Conservation (phyloP, 495 filamentous ascomycete species). For the Pseudomonodictys pantanalensis region DNA sequence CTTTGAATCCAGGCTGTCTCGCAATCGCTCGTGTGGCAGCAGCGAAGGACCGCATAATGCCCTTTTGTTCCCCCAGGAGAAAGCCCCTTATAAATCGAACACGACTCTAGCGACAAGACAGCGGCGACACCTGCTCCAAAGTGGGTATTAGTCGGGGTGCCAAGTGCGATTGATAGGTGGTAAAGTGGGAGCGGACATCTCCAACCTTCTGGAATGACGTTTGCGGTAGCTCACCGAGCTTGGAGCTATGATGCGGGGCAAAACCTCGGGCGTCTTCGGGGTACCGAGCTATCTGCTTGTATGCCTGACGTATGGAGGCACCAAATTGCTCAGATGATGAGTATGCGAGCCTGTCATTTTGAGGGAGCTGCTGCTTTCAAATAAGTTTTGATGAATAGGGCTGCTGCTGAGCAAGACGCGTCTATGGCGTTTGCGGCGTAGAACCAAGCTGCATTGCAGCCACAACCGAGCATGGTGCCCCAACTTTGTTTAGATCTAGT, state of each 20-base stretch:
- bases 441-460: too few relatives aligned
- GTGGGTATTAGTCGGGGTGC: neutral
- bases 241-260: neutral
- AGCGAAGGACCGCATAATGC: conserved; percentile 25
- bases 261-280: neutral
- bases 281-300: neutral
- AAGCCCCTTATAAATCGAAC: neutral
- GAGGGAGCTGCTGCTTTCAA: too few relatives aligned
- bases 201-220: neutral
- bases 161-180: neutral
- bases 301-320: too few relatives aligned
- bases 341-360: too few relatives aligned
- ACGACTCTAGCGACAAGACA: neutral
- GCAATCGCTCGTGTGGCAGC: conserved; percentile 16
- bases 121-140: neutral
- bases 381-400: too few relatives aligned
- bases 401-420: too few relatives aligned
- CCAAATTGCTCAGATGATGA: too few relatives aligned
- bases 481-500: too few relatives aligned
- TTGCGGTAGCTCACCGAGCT: neutral
- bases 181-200: neutral
- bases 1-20: conserved; percentile 25
- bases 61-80: neutral
- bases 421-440: too few relatives aligned
- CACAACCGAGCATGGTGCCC: too few relatives aligned